Evolutionary conservation across 192 early-diverging fungal species (phyloP).

Genomic region (Entomortierella lignicola): DNA sequence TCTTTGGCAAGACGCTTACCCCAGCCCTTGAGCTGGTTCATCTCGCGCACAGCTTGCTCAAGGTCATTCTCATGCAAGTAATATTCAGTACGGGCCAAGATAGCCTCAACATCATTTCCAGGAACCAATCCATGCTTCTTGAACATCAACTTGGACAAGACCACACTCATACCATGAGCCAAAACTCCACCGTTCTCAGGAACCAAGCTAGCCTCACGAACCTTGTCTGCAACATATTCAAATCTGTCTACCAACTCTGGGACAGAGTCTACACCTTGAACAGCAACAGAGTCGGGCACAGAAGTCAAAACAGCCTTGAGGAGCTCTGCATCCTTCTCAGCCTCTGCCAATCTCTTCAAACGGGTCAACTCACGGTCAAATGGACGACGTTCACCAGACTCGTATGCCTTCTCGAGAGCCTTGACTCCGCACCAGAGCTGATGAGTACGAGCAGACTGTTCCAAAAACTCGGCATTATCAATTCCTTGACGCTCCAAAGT

Average conservation of each 20-base stretch:
- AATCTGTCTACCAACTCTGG: conserved; percentile 79
- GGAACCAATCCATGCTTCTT: conserved; percentile 86
- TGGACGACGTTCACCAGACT: conserved; percentile 60
- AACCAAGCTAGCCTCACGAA: conserved; percentile 84
- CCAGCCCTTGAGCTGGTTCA: conserved; percentile 96
- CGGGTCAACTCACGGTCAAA: conserved; percentile 80
- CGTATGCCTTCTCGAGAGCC: conserved; percentile 68
- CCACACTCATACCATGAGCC: conserved; percentile 78
- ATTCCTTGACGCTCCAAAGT: conserved; percentile 75
- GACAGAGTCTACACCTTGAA: conserved; percentile 72
- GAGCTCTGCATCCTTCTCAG: conserved; percentile 65
- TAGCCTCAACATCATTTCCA: conserved; percentile 88
- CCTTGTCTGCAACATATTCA: conserved; percentile 70
- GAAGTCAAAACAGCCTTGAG: conserved; percentile 72
- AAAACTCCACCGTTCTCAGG: conserved; percentile 89
- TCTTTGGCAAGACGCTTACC: conserved; percentile 84
- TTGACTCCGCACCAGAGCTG: conserved; percentile 72
- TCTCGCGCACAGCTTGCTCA: conserved; percentile 87
- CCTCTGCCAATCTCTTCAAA: conserved; percentile 62
- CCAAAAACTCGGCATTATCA: conserved; percentile 75
- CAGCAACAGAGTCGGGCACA: conserved; percentile 66
- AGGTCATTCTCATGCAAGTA: conserved; percentile 83
- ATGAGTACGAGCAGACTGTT: conserved; percentile 71
- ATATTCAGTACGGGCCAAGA: conserved; percentile 81
- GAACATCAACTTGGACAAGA: conserved; percentile 83